Conservation (phyloP, 495 filamentous ascomycete genomes). For the Cercophora newfieldiana region DNA sequence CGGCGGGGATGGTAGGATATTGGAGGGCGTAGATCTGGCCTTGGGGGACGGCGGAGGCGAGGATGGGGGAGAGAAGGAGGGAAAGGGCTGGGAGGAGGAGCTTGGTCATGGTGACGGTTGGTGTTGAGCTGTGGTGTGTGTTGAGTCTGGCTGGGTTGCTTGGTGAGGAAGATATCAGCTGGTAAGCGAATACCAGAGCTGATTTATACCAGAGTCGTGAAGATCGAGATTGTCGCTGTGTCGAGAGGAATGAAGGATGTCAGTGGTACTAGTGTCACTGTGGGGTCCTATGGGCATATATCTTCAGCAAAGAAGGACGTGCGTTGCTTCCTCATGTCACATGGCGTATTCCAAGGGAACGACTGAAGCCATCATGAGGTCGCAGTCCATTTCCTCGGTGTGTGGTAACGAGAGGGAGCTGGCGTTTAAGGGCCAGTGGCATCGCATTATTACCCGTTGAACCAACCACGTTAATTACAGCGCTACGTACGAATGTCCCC, state of each 20-base stretch:
- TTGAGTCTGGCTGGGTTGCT: not conserved
- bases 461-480: not conserved
- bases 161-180: not conserved
- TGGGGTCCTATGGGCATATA: not conserved
- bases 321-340: too few relatives aligned
- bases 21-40: conserved; percentile 36
- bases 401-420: not conserved
- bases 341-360: not conserved
- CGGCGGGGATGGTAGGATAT: conserved; percentile 15
- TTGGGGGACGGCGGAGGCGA: not conserved
- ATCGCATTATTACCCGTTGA: not conserved
- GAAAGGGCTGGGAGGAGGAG: not conserved
- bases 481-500: not conserved
- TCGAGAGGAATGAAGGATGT: not conserved
- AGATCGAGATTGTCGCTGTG: not conserved
- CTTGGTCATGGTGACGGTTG: not conserved
- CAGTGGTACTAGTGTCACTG: not conserved
- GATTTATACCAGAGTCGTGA: not conserved
- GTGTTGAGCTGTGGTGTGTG: not conserved
- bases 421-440: not conserved
- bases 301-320: not conserved
- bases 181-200: not conserved
- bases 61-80: not conserved
- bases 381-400: not conserved
- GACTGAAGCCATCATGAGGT: not conserved